phyloP scores from a whole-genome alignment of 805 yeast genomes.

The Candida silvicultrix region DNA sequence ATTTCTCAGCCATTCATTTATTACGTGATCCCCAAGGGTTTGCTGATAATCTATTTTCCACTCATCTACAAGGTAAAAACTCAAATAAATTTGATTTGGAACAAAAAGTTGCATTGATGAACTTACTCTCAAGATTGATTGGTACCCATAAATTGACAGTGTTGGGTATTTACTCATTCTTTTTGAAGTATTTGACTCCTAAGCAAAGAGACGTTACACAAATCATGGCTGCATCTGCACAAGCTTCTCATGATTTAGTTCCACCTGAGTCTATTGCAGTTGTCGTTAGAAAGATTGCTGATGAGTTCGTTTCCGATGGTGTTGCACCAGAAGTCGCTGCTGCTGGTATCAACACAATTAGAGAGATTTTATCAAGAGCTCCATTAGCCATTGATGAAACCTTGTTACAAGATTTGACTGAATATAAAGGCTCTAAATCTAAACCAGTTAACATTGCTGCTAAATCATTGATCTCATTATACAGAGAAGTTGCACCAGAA shows the following conservation, averaged over 20 bases:
- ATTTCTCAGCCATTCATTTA: slow-evolving; percentile 91
- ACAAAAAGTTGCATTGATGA: slow-evolving; percentile 84
- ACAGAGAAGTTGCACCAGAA: slow-evolving; percentile 94
- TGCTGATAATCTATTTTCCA: slow-evolving; percentile 76
- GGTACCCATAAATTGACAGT: slow-evolving; percentile 94
- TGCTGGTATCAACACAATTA: slow-evolving; percentile 92
- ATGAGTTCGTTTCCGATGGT: slow-evolving; percentile 97
- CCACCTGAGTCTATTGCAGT: slow-evolving; percentile 88
- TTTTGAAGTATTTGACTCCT: slow-evolving; percentile 87
- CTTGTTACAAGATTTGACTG: slow-evolving; percentile 81
- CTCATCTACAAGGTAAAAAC: slow-evolving; percentile 65
- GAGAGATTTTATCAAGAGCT: slow-evolving; percentile 89
- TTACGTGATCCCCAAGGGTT: slow-evolving; percentile 97
- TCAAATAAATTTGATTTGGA: slow-evolving; percentile 73
- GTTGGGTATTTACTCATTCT: slow-evolving; percentile 82
- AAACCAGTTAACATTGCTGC: slow-evolving; percentile 96
- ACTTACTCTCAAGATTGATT: slow-evolving; percentile 77
- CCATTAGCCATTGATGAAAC: slow-evolving; percentile 91
- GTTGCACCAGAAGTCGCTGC: slow-evolving; percentile 97
- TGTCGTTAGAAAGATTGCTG: slow-evolving; percentile 87
- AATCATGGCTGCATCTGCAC: slow-evolving; percentile 95
- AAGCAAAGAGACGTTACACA: slow-evolving; percentile 93
- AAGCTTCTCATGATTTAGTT: slow-evolving; percentile 92
- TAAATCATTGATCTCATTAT: slow-evolving; percentile 73
- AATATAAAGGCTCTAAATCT: slow-evolving; percentile 87